Conservation (phyloP, 2,329 filamentous ascomycete species). For the Aschersonia sp. region DNA sequence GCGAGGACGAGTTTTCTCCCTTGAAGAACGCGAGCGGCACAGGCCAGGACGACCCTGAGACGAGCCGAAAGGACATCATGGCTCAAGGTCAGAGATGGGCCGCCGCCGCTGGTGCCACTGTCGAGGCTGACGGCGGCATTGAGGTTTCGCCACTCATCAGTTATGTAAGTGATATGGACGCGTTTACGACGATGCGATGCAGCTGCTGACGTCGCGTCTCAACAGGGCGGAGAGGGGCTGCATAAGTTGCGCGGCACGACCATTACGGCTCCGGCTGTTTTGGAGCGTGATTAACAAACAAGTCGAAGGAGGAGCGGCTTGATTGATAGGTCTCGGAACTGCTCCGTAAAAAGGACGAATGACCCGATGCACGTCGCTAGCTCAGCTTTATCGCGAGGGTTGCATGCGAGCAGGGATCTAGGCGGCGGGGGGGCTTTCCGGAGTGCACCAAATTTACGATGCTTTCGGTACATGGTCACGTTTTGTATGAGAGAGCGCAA, state of each 20-base stretch:
- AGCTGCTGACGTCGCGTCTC: conserved; percentile 2
- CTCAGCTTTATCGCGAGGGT: no score
- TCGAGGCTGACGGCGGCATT: conserved; percentile 58
- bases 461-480: no score
- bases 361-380: no score
- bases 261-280: conserved; percentile 35
- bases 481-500: no score
- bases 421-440: no score
- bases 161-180: conserved; percentile 56
- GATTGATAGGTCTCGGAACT: no score
- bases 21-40: conserved; percentile 81
- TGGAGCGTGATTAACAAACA: conserved; percentile 27
- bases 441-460: no score
- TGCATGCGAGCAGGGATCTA: no score
- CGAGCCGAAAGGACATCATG: conserved; percentile 83
- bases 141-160: conserved; percentile 89
- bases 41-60: conserved; percentile 86
- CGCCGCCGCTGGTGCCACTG: conserved; percentile 59
- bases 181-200: no score
- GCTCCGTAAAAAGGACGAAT: no score
- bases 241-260: conserved; percentile 38
- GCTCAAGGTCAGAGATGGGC: conserved; percentile 79
- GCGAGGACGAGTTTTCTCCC: conserved; percentile 95
- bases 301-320: no score
- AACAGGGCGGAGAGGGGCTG: conserved; percentile 47